Conservation (phyloP, 495 filamentous ascomycete species). For the Neurospora tetrasperma region DNA sequence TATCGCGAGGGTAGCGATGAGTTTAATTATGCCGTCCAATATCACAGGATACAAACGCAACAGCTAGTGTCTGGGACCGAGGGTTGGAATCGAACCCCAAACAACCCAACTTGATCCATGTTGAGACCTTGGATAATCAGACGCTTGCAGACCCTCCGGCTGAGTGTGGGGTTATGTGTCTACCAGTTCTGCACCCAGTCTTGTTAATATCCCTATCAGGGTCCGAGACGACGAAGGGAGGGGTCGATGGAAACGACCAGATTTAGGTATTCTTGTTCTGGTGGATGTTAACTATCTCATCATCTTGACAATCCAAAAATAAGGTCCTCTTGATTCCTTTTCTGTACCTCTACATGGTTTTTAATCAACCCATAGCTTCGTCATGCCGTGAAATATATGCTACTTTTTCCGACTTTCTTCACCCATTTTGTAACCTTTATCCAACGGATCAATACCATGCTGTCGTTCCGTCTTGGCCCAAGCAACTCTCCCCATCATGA, state of each 20-base stretch:
- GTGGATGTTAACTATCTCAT: background rate
- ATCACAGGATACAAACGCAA: background rate
- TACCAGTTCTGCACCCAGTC: background rate
- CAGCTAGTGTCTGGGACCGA: background rate
- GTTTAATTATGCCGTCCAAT: background rate
- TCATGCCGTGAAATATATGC: background rate
- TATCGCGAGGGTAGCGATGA: background rate
- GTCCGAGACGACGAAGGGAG: background rate
- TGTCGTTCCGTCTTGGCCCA: background rate
- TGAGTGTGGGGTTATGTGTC: background rate
- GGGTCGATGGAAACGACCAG: background rate
- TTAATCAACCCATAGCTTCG: background rate
- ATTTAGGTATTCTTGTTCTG: background rate
- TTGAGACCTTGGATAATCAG: background rate
- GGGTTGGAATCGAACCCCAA: background rate
- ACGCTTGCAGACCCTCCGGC: background rate
- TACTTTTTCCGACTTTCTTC: background rate
- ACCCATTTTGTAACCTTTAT: background rate
- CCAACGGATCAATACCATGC: background rate
- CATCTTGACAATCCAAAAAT: background rate
- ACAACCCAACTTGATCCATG: background rate
- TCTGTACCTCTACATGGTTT: background rate
- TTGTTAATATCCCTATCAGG: background rate
- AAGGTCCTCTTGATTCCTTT: background rate
- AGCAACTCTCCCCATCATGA: background rate